These are phyloP conservation scores for Hygrophila difformis DNA, from an alignment of 257 asterid species.

Conservation along the genomic window DNA sequence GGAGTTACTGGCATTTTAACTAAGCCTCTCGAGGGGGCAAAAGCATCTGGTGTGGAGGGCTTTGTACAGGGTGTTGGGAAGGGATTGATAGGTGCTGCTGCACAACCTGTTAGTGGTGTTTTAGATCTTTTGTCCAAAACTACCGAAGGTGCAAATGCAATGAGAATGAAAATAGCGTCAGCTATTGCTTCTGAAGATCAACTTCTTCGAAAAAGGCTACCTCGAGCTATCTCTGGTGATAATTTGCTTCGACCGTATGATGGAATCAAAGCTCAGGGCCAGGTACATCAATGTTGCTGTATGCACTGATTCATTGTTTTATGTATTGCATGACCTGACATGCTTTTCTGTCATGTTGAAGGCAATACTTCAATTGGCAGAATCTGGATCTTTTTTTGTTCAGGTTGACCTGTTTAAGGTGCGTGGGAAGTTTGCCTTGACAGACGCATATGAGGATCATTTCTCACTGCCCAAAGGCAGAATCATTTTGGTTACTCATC, in stretches of 20 bases:
- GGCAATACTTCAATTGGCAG: slow-evolving; percentile 87
- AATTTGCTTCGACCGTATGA: slow-evolving; percentile 90
- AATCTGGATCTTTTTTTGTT: slow-evolving; percentile 77
- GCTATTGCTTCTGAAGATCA: slow-evolving; percentile 98
- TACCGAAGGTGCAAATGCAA: slow-evolving; percentile 98
- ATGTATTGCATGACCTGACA: slow-evolving; percentile 5
- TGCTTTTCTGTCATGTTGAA: slow-evolving; percentile 26
- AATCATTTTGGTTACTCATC: slow-evolving; percentile 69
- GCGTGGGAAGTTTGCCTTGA: slow-evolving; percentile 89
- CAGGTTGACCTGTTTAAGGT: slow-evolving; percentile 93
- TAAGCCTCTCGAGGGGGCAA: slow-evolving; percentile 99
- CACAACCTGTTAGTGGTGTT: slow-evolving; percentile 98
- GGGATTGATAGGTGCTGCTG: slow-evolving; percentile 97
- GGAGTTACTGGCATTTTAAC: slow-evolving; percentile 97
- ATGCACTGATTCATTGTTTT: slow-evolving; percentile 1
- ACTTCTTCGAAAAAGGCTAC: slow-evolving; percentile 82
- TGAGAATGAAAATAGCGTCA: slow-evolving; percentile 95
- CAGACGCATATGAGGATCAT: slow-evolving; percentile 96
- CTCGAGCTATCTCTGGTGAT: slow-evolving; percentile 93
- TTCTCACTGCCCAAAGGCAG: slow-evolving; percentile 85
- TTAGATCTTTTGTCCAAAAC: slow-evolving; percentile 94
- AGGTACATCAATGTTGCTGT: slow-evolving; percentile 42
- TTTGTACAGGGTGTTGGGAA: slow-evolving; percentile 99
- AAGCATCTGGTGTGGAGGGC: slow-evolving; percentile 98
- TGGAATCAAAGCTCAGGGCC: slow-evolving; percentile 89